Evolutionary conservation across 345 rosid genomes (phyloP), one percentile per base, ranked within the genome.

Genomic region (Excoecaria agallocha): DNA sequence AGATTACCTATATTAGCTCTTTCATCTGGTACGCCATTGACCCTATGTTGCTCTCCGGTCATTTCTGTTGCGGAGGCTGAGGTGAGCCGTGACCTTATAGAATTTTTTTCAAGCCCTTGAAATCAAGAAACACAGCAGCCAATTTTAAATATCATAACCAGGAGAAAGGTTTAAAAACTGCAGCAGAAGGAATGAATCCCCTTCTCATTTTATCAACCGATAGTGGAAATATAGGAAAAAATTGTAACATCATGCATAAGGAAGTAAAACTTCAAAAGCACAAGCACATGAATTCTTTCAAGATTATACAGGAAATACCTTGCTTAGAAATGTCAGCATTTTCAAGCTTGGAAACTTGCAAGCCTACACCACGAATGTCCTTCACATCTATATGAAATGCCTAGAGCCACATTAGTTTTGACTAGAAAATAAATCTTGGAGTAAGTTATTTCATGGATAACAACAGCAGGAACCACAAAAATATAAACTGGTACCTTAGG

Each of bases 321-420:
- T 85, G 85, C 76, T 85, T 87, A 59, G 80, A 77, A 77, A 83
- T 72, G 74, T 89, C 90, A 12, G 82, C 86, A 84, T 80, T 83
- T 78, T 92, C 97, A 82, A 94, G 95, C 86, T 86, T 92, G 57
- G 97, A 86, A 75, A 94, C 97, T 87, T 92, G 97, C 90, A 94
- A 87, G 85, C 98, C 97, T 79, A 94, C 85, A 66, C 97, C 98
- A 16, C 97, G 91, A 50, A 94, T 85, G 43, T 91, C 98, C 88
- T 80, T 86, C 46, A 87, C 88, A 87, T 94, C 98, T 90, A 77
- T 35, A 58, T 48, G 55, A 54, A 59, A 57, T 63, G 54, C 39
- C 65, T 66, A 74, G 71, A 65, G 22, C 51, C 69, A 56, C 6
- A 25, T 75, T 30, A 76, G 35, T 57, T 68, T 70, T 55, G 58